Base-by-base conservation (phyloP, 768 basidiomycete species). In the Clathrus columnatus region DNA sequence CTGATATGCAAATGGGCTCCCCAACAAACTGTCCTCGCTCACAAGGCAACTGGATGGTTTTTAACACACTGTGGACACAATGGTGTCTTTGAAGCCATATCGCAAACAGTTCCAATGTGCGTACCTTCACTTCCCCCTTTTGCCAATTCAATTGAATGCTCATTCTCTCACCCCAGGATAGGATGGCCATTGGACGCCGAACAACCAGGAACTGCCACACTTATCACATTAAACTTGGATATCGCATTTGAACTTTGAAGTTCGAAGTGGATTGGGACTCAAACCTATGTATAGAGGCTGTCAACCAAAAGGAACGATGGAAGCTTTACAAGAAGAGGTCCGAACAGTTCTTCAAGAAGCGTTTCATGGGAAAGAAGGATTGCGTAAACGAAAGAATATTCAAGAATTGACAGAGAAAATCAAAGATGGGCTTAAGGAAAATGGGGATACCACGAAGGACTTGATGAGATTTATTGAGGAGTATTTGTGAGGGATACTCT, bases 141-240 rank as follows among this genome's bases (percentile, higher is more conserved):
- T 16, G 60, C n/a, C 51, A 1, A 21, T 0, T 28, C 48, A 24
- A 28, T 52, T 16, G 17, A 53, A 11, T 16, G 17, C 27, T 14
- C 20, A 11, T 11, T 17, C 23, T 24, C 24, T 30, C n/a, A 18
- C 7, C 47, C 4, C 47, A 63, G 62, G 45, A 67, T 67, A 42
- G 61, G 59, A 41, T 65, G 66, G 66, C 66, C 66, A 1, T 60
- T 61, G 57, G 42, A 41, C 10, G 64, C 55, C 1, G 66, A 67
- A 48, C 66, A 67, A 46, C 57, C 61, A 14, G 20, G 52, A 16
- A 63, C 62, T 55, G 58, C 64, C 23, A 61, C 57, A 5, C 60
- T 60, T 45, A 54, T 62, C 54, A 21, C 59, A 14, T 36, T 55
- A 8, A 54, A 54, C 24, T 54, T 59, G 42, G 29, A 58, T 20